Conservation (phyloP, 352 stramenopile species). For the Peronosclerospora sorghi region DNA sequence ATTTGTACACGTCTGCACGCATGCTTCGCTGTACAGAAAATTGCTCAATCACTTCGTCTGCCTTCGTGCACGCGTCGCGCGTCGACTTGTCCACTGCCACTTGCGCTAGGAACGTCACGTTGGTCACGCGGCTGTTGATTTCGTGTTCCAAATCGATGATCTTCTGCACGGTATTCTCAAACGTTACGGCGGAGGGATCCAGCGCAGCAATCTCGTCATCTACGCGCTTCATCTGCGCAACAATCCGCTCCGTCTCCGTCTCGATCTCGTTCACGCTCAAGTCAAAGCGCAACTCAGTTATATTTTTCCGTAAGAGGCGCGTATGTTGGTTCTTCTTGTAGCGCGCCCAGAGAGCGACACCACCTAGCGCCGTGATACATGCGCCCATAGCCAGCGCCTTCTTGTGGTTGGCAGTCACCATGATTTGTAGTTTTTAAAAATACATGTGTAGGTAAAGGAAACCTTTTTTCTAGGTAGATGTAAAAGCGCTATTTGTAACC, state of each 20-base stretch:
- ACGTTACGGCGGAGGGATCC: conserved; percentile 29
- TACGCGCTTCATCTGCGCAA: conserved; percentile 53
- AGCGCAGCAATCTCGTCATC: conserved; percentile 61
- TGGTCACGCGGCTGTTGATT: conserved; percentile 71
- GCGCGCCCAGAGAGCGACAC: conserved; percentile 37
- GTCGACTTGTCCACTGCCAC: conserved; percentile 53
- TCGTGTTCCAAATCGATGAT: conserved; percentile 78
- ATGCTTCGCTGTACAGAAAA: conserved; percentile 71
- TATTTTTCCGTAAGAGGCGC: conserved; percentile 29
- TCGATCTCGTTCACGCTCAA: conserved; percentile 67
- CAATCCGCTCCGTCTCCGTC: conserved; percentile 45
- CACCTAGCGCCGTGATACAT: conserved; percentile 32
- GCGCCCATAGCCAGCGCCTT: conserved; percentile 42
- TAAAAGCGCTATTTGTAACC: too few relatives aligned
- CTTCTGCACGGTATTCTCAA: conserved; percentile 62
- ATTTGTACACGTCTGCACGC: conserved; percentile 77
- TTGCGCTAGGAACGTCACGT: conserved; percentile 81
- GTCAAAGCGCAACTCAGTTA: conserved; percentile 65
- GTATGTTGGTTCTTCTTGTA: conserved; percentile 37
- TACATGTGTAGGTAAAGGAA: too few relatives aligned
- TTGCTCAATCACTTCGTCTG: conserved; percentile 68
- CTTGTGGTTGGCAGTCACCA: conserved; percentile 38
- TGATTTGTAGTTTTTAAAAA: too few relatives aligned
- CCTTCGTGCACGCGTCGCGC: conserved; percentile 71
- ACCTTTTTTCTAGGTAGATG: too few relatives aligned